A percentile compares a stretch with the other conserved stretches of the same genome.
These are phyloP conservation scores for Paracoccidioides lutzii DNA, from an alignment of 2,329 filamentous ascomycete genomes.

Conservation along the genomic window DNA sequence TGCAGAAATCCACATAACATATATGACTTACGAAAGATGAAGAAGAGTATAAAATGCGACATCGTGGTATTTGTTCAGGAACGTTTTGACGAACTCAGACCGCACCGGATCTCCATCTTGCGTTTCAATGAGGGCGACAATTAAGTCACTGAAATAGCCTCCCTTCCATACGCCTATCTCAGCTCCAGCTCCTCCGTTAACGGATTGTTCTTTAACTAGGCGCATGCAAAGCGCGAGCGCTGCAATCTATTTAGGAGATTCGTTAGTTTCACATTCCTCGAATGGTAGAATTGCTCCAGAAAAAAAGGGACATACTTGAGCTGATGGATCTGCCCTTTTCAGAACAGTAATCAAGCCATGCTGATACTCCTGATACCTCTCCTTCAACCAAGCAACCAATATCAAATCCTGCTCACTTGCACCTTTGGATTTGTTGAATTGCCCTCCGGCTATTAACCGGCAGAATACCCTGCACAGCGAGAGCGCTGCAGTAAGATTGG, in stretches of 20 bases:
- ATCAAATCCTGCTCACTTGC: conserved; percentile 60
- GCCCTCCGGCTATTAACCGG: conserved; percentile 61
- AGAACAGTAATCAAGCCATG: conserved; percentile 49
- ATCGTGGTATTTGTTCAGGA: conserved; percentile 68
- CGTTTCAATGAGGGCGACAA: conserved; percentile 49
- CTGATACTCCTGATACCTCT: conserved; percentile 60
- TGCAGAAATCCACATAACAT: background rate
- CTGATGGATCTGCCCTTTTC: conserved; percentile 45
- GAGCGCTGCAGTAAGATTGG: conserved; percentile 57
- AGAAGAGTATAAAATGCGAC: conserved; percentile 72
- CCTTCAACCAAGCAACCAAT: conserved; percentile 66
- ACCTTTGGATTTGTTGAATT: conserved; percentile 51
- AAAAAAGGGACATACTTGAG: conserved; percentile 22
- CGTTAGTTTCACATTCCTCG: background rate
- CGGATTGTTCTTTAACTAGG: conserved; percentile 65
- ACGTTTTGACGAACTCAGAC: conserved; percentile 64
- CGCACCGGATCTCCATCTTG: conserved; percentile 47
- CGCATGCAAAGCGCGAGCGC: conserved; percentile 72
- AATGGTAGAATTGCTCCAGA: background rate
- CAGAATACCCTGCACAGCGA: conserved; percentile 79
- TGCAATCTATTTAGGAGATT: conserved; percentile 38
- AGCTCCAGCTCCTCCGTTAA: conserved; percentile 40
- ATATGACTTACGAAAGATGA: conserved; percentile 50
- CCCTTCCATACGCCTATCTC: conserved; percentile 58
- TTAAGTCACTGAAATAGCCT: conserved; percentile 50